Base-by-base conservation (phyloP, 1,284 basidiomycete species). In the Moniliophthora roreri region DNA sequence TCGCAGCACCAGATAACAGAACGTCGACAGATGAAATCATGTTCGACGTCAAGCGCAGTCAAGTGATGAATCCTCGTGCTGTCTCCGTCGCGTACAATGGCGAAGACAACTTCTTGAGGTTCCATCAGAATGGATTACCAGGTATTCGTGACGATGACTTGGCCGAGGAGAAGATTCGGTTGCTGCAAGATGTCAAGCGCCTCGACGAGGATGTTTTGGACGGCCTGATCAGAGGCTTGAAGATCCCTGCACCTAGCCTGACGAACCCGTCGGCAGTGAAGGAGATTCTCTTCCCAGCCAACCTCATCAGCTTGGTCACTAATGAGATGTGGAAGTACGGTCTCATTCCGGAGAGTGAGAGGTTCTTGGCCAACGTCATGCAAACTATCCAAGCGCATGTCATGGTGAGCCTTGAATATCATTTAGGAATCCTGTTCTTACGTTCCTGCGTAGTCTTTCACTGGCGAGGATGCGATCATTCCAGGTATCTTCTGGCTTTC, bases 321-420 rank as follows among this genome's bases (percentile, higher is more conserved):
- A 99, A 99, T 71, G 97, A 99, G 73, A 99, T 99, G 96, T 99
- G 97, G 97, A 98, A 98, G 75, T 94, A 98, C 65, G 95, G 95
- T 24, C 84, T 99, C 64, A 98, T 99, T 62, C 82, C 88, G 23
- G 96, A 99, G 71, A 97, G 94, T 71, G 97, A 99, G 70, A 82
- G 95, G 36, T 99, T 99, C 84, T 79, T 99, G 56, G 97, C 97
- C 37, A 98, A 98, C 66, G 93, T 99, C 53, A 99, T 99, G 96
- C 95, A 98, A 70, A 92, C 90, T 15, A 91, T 99, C 58, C 97
- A 99, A 76, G 83, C 89, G 37, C 94, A 98, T 73, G 95, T 99
- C 59, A 98, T 99, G 95, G 95, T 95, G 58, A 64, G 89, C 62
- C 1, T 37, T 42, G n/a, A 32, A 26, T 46, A 15, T 15, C 8